Evolutionary conservation across 768 basidiomycete genomes (phyloP).

Genomic region (Hirschioporus abietinus): DNA sequence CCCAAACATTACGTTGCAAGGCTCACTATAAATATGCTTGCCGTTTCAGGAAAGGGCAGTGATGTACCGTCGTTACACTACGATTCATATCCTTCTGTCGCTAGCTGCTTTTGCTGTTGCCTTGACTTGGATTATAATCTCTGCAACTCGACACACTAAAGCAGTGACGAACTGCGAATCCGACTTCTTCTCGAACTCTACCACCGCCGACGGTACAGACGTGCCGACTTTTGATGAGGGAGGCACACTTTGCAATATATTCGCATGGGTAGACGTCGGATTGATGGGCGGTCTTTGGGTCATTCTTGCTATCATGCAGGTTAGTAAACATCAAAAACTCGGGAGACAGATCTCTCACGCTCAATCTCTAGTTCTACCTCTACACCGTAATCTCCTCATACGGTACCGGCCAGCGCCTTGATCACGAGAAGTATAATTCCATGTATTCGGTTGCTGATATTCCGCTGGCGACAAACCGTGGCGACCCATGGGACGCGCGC

Average conservation of each 20-base stretch:
- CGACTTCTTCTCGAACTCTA: slow-evolving; percentile 45
- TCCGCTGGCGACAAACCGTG: slow-evolving; percentile 51
- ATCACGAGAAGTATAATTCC: slow-evolving; percentile 72
- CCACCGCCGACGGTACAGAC: slow-evolving; percentile 20
- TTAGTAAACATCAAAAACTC: slow-evolving; percentile 27
- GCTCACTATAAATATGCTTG: slow-evolving; percentile 8
- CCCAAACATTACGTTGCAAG: not conserved
- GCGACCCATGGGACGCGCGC: slow-evolving; percentile 67
- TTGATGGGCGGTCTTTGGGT: slow-evolving; percentile 89
- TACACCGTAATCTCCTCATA: slow-evolving; percentile 55
- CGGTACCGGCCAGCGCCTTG: slow-evolving; percentile 64
- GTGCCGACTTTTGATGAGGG: slow-evolving; percentile 42
- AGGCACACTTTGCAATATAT: slow-evolving; percentile 77
- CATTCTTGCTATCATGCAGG: slow-evolving; percentile 72
- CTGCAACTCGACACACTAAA: slow-evolving; percentile 67
- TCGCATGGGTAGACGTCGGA: slow-evolving; percentile 89
- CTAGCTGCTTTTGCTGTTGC: slow-evolving; percentile 67
- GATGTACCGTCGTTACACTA: slow-evolving; percentile 63
- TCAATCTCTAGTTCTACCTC: slow-evolving; percentile 40
- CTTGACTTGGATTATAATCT: slow-evolving; percentile 77
- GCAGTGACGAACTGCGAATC: slow-evolving; percentile 64
- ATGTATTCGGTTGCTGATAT: slow-evolving; percentile 53
- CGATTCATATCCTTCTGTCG: slow-evolving; percentile 52
- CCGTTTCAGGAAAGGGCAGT: slow-evolving; percentile 57
- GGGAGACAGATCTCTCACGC: slow-evolving; percentile 23